Conservation (phyloP, 768 basidiomycete species). For the Suillus sp. region DNA sequence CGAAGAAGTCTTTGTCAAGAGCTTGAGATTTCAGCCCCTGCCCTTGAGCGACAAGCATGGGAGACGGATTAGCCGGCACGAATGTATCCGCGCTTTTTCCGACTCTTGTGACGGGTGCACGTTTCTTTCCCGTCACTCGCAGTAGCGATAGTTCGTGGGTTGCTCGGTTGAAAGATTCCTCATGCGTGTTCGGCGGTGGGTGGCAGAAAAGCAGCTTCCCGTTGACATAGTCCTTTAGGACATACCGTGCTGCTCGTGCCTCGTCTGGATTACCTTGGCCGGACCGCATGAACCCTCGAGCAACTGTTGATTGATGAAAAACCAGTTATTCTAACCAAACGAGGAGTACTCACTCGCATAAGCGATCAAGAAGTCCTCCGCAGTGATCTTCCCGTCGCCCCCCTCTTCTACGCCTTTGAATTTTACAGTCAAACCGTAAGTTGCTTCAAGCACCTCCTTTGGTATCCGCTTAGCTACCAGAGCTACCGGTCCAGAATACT, state of each 20-base stretch:
- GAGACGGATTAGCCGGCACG: slow-evolving; percentile 46
- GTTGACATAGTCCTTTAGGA: slow-evolving; percentile 97
- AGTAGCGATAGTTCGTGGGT: slow-evolving; percentile 63
- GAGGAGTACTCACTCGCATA: slow-evolving; percentile 80
- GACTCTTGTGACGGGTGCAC: slow-evolving; percentile 85
- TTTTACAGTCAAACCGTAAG: slow-evolving; percentile 83
- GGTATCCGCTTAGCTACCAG: slow-evolving; percentile 81
- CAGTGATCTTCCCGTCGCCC: slow-evolving; percentile 71
- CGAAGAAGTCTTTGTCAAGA: slow-evolving; percentile 85
- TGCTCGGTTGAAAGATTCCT: slow-evolving; percentile 72
- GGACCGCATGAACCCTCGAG: slow-evolving; percentile 86
- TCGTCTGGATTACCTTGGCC: slow-evolving; percentile 98
- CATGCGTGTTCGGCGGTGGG: slow-evolving; percentile 72
- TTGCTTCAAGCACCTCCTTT: slow-evolving; percentile 81
- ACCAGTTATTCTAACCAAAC: slow-evolving; percentile 15
- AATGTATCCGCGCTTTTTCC: slow-evolving; percentile 84
- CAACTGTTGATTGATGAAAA: slow-evolving; percentile 58
- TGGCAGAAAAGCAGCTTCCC: slow-evolving; percentile 91
- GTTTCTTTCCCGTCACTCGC: slow-evolving; percentile 76
- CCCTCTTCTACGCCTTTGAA: slow-evolving; percentile 73
- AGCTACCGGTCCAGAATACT: slow-evolving; percentile 83
- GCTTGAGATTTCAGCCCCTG: slow-evolving; percentile 57
- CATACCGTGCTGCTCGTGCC: slow-evolving; percentile 86
- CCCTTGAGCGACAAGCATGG: slow-evolving; percentile 32
- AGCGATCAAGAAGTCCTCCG: slow-evolving; percentile 80